A percentile compares a stretch with the other conserved stretches of the same genome.
These are phyloP conservation scores for Metschnikowia borealis DNA, from an alignment of 805 yeast species.

Conservation along the genomic window DNA sequence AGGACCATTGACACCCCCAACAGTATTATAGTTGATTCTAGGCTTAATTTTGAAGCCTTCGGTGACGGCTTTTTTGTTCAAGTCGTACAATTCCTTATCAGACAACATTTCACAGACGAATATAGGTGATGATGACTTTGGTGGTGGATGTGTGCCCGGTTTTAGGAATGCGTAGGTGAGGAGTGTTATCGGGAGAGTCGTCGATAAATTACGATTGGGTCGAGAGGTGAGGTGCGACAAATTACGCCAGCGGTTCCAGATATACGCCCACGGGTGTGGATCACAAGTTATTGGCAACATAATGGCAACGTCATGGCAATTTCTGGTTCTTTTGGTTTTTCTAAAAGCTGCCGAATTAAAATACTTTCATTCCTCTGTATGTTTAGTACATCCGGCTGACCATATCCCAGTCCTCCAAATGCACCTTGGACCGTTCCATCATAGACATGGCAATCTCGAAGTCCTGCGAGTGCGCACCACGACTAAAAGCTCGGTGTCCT, in stretches of 20 bases:
- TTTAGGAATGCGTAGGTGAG: constrained; percentile 3
- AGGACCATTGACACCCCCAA: constrained; percentile 98
- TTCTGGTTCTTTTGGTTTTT: too few species aligned
- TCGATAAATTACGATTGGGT: constrained; percentile 16
- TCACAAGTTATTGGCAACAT: not conserved
- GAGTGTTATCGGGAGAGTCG: constrained; percentile 16
- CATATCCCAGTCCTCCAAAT: constrained; percentile 35
- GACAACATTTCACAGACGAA: constrained; percentile 28
- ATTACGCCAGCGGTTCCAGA: not conserved
- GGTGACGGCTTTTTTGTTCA: constrained; percentile 88
- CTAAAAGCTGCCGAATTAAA: too few species aligned
- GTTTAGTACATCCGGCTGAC: constrained; percentile 25
- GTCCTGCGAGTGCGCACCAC: constrained; percentile 13
- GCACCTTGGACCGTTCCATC: constrained; percentile 24
- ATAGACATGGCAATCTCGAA: constrained; percentile 8
- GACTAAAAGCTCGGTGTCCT: not conserved
- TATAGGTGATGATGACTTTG: not conserved
- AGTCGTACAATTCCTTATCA: constrained; percentile 51
- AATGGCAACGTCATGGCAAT: too few species aligned
- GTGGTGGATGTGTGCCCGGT: constrained; percentile 3
- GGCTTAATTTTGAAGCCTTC: constrained; percentile 91
- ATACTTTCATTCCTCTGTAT: not conserved
- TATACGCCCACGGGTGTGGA: not conserved
- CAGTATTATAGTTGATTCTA: constrained; percentile 89
- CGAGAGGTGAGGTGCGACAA: not conserved